Base-by-base conservation (phyloP, 176 grass and related monocot genomes). In the Aegilops tauschii region DNA sequence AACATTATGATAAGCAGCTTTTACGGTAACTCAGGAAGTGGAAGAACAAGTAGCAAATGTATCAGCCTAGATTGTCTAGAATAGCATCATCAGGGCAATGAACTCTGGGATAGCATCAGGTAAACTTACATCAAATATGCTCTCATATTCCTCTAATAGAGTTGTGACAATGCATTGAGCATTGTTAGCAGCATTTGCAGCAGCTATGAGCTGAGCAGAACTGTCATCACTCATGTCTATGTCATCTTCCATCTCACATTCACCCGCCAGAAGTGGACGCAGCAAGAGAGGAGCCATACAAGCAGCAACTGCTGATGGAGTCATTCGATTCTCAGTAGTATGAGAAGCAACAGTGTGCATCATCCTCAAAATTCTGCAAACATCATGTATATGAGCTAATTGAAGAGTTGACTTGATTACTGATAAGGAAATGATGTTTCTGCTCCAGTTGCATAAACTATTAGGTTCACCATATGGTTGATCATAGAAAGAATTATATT, bases 241-340 rank as follows among this genome's bases (percentile, higher is more conserved):
- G 52, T 87, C 97, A 88, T 99, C 92, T 75, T 99, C 97, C 97
- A 99, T 93, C 79, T 99, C 97, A 65, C 97, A 99, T 91, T 99
- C 97, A 87, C 97, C 97, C 66, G 97, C 97, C 66, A 99, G 92
- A 93, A 99, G 97, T 30, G 97, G 94, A 9, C 94, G 91, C 27
- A 99, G 44, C 87, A 99, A 88, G 61, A 99, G 97, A 66, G 97
- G 97, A 35, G 97, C 97, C 97, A 99, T 99, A 86, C 97, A 99
- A 83, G 94, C 92, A 79, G 94, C 94, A 96, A 99, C 94, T 76
- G 97, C 97, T 39, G 94, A 97, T 59, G 90, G 77, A 86, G 87
- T 97, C 97, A 99, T 99, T 87, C 94, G 82, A 81, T 99, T 99
- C 80, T 96, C 92, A 44, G 94, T 18, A 62, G 90, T 97, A 84